phyloP scores from a whole-genome alignment of 2,329 filamentous ascomycete species.

The Emmonsia crescens region DNA sequence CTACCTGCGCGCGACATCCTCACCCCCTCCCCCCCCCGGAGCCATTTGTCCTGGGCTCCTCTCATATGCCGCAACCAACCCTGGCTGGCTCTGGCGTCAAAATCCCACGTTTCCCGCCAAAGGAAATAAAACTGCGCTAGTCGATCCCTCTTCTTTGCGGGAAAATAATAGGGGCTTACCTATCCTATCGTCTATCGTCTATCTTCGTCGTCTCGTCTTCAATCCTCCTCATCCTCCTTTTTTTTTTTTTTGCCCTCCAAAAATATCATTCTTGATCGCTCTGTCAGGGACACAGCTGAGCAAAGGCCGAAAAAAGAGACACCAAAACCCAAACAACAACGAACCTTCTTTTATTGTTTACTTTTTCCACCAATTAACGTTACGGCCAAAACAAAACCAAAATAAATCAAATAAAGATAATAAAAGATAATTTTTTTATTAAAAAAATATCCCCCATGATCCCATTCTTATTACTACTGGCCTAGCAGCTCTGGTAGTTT shows the following conservation, averaged over 20 bases:
- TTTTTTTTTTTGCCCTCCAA: not conserved
- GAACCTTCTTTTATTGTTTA: not conserved
- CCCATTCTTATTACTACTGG: not conserved
- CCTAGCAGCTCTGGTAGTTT: not conserved
- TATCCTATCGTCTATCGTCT: not conserved
- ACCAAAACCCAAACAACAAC: not conserved
- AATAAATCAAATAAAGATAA: not conserved
- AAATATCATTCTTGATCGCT: not conserved
- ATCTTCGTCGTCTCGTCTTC: not conserved
- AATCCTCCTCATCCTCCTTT: not conserved
- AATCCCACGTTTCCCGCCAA: constrained; percentile 3
- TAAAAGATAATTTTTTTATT: no score
- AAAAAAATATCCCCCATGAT: not conserved
- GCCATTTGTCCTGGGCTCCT: not conserved
- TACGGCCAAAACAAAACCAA: not conserved
- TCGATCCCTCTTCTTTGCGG: not conserved
- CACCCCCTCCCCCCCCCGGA: not conserved
- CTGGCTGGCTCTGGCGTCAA: not conserved
- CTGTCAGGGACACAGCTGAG: not conserved
- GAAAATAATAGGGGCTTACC: not conserved
- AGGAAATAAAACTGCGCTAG: not conserved
- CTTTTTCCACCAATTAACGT: not conserved
- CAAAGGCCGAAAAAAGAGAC: not conserved
- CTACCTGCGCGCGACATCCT: not conserved
- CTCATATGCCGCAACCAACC: not conserved